phyloP scores from a whole-genome alignment of 768 basidiomycete species.

The Tylopilus sp. region DNA sequence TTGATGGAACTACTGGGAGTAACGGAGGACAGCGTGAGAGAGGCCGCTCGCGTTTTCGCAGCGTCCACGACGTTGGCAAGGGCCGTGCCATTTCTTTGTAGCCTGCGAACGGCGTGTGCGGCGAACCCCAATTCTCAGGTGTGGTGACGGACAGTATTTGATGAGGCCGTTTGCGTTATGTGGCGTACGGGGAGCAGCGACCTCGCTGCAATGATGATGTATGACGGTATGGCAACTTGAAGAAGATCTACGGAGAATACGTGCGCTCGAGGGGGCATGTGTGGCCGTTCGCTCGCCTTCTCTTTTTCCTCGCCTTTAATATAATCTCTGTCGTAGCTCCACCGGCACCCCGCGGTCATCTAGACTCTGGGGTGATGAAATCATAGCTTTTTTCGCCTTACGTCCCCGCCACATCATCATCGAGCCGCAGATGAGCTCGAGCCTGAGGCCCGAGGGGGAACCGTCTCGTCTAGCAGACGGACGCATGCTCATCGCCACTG shows the following conservation, averaged over 20 bases:
- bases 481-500: slow-evolving; percentile 30
- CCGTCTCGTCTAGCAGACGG: slow-evolving; percentile 5
- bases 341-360: slow-evolving; percentile 8
- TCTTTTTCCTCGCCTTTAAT: slow-evolving; percentile 15
- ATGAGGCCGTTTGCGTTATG: slow-evolving; percentile 31
- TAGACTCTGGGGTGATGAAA: slow-evolving; percentile 21
- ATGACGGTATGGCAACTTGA: too few species aligned
- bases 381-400: slow-evolving; percentile 12
- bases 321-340: slow-evolving; percentile 8
- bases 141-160: slow-evolving; percentile 19
- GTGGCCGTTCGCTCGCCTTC: slow-evolving; percentile 6
- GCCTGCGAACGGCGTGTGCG: slow-evolving; percentile 32
- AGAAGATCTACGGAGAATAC: slow-evolving; percentile 28
- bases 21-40: slow-evolving; percentile 49
- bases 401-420: slow-evolving; percentile 15
- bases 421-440: not conserved
- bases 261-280: slow-evolving; percentile 15
- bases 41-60: slow-evolving; percentile 64
- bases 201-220: slow-evolving; percentile 31
- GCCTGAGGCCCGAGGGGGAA: too few species aligned
- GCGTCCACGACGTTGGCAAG: slow-evolving; percentile 58
- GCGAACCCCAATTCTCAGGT: slow-evolving; percentile 22
- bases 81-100: slow-evolving; percentile 86
- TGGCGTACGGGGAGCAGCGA: slow-evolving; percentile 26
- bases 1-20: slow-evolving; percentile 53